These are phyloP conservation scores for Rugonectria rugulosa DNA, from an alignment of 2,329 filamentous ascomycete genomes.

Conservation along the genomic window DNA sequence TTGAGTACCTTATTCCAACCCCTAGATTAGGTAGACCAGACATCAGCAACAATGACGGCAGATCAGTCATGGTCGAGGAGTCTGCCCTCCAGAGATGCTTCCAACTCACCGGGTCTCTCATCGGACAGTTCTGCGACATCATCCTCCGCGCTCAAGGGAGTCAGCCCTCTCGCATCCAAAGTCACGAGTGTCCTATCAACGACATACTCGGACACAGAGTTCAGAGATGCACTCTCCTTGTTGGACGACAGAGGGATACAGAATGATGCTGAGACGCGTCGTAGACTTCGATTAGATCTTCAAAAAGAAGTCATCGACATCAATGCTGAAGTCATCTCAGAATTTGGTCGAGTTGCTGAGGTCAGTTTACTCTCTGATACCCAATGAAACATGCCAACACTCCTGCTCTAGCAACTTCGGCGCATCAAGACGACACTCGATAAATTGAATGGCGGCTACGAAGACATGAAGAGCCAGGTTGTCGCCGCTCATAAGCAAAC, in stretches of 20 bases:
- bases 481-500: slow-evolving; percentile 78
- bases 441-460: slow-evolving; percentile 80
- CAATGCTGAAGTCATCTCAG: slow-evolving; percentile 86
- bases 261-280: slow-evolving; percentile 80
- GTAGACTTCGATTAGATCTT: slow-evolving; percentile 80
- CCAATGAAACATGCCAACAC: slow-evolving; percentile 35
- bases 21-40: slow-evolving; percentile 2
- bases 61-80: slow-evolving; percentile 30
- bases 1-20: background rate
- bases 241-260: slow-evolving; percentile 75
- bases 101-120: slow-evolving; percentile 66
- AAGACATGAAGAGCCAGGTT: slow-evolving; percentile 81
- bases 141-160: slow-evolving; percentile 58
- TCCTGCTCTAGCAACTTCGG: slow-evolving; percentile 76
- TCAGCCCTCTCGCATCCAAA: slow-evolving; percentile 79
- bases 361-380: slow-evolving; percentile 55
- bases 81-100: slow-evolving; percentile 35
- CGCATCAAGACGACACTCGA: slow-evolving; percentile 82
- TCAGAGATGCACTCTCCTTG: slow-evolving; percentile 81
- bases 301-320: slow-evolving; percentile 93
- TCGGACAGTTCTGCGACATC: slow-evolving; percentile 86
- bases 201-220: slow-evolving; percentile 91
- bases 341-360: slow-evolving; percentile 90
- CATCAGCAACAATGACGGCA: slow-evolving; percentile 29
- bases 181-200: slow-evolving; percentile 87